Percentiles rank a stretch among this genome's conserved stretches.
These are phyloP conservation scores for Hypomyces rosellus DNA, from an alignment of 2,329 filamentous ascomycete species.

Conservation along the genomic window DNA sequence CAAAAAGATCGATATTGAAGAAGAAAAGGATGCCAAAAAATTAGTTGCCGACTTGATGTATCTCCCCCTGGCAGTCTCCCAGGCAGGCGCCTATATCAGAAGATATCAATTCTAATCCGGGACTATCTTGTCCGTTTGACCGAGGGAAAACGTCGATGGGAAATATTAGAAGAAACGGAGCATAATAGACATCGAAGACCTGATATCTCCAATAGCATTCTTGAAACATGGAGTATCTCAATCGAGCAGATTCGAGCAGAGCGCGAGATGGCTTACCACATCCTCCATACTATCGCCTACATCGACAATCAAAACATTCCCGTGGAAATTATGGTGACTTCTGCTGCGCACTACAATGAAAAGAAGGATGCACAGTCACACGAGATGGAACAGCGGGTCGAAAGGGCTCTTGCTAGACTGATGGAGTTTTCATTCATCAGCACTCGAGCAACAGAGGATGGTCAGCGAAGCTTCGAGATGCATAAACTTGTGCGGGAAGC, in stretches of 20 bases:
- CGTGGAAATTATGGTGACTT: conserved; percentile 17
- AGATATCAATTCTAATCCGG: conserved; percentile 16
- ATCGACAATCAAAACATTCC: conserved; percentile 28
- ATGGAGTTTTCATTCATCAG: conserved; percentile 29
- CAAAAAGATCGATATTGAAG: conserved; percentile 12
- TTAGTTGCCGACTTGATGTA: conserved; percentile 20
- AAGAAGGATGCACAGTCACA: conserved; percentile 2
- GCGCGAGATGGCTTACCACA: conserved; percentile 13
- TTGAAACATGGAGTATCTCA: conserved; percentile 29
- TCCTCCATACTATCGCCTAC: conserved; percentile 26
- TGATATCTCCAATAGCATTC: conserved; percentile 25
- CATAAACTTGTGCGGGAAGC: conserved; percentile 28
- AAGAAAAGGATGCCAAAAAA: not conserved
- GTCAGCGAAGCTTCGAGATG: conserved; percentile 20
- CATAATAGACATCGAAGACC: conserved; percentile 23
- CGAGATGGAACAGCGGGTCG: not conserved
- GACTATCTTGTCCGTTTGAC: conserved; percentile 22
- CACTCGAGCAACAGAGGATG: conserved; percentile 1
- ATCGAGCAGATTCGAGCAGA: conserved; percentile 25
- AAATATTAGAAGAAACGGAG: conserved; percentile 15
- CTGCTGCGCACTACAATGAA: no score
- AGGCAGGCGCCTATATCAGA: conserved; percentile 27
- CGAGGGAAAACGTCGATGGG: conserved; percentile 18
- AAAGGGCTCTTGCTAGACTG: conserved; percentile 20
- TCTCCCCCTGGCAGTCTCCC: conserved; percentile 27